Evolutionary conservation across 2,329 filamentous ascomycete genomes (phyloP), one percentile per base, ranked within the genome.

Genomic region (Phyllosticta paracitricarpa): DNA sequence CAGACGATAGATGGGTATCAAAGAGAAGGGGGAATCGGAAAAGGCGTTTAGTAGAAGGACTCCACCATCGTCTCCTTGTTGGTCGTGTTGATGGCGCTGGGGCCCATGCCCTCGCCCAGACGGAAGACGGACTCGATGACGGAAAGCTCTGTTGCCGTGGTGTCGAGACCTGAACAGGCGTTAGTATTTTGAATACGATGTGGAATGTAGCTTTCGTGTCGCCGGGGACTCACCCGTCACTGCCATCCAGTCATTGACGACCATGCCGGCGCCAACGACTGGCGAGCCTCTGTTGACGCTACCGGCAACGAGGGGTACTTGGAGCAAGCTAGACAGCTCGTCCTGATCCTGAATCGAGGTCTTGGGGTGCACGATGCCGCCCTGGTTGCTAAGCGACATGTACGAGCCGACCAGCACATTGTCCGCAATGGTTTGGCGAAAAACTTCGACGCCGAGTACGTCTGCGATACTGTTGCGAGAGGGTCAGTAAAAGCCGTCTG

Each of bases 61-160:
- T 99, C 94, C 64, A 99, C 94, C 85, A 99, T 96, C 66, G 91
- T 94, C 75, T 97, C 93, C 84, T 97, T 97, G 81, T 97, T 87
- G 68, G 79, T 86, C 58, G 86, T 89, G 75, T 89, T 89, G 78
- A 93, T 91, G 69, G 84, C 86, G 70, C 85, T 85, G 57, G 91
- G 87, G 6, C 84, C 90, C 59, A 78, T 79, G 69, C 90, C 91
- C 80, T 97, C 93, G 65, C 92, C 92, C 55, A 99, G 81, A 70
- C 91, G 85, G 82, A 99, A 99, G 66, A 99, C 92, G 69, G 87
- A 92, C 82, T 99, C 94, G 62, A 99, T 84, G 63, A 99, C 94
- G 72, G 91, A 96, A 70, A 99, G 80, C 79, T 99, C 94, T 1
- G 94, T 97, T n/a, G 93, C 92, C 22, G 92, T 97, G 54, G 93